Evolutionary conservation across 495 filamentous ascomycete species (phyloP), one percentile per base, ranked within the genome.

Genomic region (Cudoniella acicularis): DNA sequence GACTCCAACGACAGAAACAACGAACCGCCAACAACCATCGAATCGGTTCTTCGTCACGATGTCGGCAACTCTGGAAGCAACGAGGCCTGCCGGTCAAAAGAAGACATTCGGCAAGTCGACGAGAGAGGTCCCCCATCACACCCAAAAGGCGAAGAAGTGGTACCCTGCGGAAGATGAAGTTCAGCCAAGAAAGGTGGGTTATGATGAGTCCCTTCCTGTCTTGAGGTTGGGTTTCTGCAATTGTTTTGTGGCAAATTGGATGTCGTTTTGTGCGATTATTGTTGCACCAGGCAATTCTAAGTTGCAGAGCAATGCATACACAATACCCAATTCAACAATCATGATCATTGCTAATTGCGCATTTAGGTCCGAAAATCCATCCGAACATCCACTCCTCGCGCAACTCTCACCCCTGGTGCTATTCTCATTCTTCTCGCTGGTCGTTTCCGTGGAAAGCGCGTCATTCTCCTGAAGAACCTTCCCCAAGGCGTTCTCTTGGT

Each of bases 371-470:
- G 95, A 86, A 99, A 99, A 85, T 78, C 91, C 65, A 75, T 91
- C 73, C 91, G 90, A 65, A 81, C 91, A 59, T 83, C 92, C 70
- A 87, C 89, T 74, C 82, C 89, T 65, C 92, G 95, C 67, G 76
- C 87, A 67, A 87, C 88, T 63, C 92, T 99, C 69, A 80, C 86
- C 73, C 95, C 94, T 73, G 95, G 95, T 75, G 87, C 90, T 73
- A 82, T 98, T 70, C 86, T 99, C 70, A 98, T 99, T 77, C 90
- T 99, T 74, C 90, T 99, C 71, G 94, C 95, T 77, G 95, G 95
- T 70, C 94, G 95, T 72, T 99, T 98, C 90, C 94, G 95, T 70
- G 95, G 95, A 82, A 98, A 97, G 90, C 95, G 95, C 73, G 95
- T 99, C 71, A 81, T 99, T 72, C 92, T 96, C 76, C 89, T 99